These are phyloP conservation scores for Clonostachys solani DNA, from an alignment of 2,329 filamentous ascomycete genomes.

Conservation along the genomic window DNA sequence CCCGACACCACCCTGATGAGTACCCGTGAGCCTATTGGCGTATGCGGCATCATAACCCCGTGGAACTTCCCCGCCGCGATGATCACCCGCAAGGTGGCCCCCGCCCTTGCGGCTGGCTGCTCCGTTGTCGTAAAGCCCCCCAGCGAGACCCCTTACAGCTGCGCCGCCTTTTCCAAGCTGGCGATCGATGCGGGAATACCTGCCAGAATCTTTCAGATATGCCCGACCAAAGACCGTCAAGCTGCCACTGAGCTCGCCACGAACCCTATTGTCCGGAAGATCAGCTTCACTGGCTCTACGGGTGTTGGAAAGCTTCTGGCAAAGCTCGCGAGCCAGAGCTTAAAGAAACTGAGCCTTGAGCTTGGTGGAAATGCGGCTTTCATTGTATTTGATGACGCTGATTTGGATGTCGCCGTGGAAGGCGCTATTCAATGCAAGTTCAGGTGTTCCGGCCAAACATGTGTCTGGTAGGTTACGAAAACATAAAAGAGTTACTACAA, in stretches of 20 bases:
- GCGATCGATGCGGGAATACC: conserved; percentile 63
- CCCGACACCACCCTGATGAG: conserved; percentile 59
- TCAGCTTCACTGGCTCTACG: conserved; percentile 68
- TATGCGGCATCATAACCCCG: conserved; percentile 63
- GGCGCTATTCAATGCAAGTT: conserved; percentile 41
- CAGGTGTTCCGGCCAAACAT: conserved; percentile 53
- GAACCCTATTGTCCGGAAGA: conserved; percentile 36
- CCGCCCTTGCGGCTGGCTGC: conserved; percentile 64
- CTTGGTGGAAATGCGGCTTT: conserved; percentile 66
- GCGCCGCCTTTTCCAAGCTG: conserved; percentile 61
- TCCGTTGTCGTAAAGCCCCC: conserved; percentile 70
- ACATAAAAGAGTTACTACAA: conserved; percentile 37
- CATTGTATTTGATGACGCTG: conserved; percentile 63
- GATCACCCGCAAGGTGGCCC: conserved; percentile 29
- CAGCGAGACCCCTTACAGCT: conserved; percentile 64
- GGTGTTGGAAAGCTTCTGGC: conserved; percentile 59
- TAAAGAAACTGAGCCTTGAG: conserved; percentile 67
- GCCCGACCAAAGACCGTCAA: conserved; percentile 34
- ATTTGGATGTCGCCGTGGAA: conserved; percentile 55
- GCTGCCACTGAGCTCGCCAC: conserved; percentile 26
- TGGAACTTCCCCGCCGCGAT: conserved; percentile 54
- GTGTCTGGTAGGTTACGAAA: too few relatives aligned
- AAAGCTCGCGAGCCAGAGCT: conserved; percentile 51
- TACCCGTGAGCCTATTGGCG: conserved; percentile 62
- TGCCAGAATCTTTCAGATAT: conserved; percentile 15